These are phyloP conservation scores for Diutina ranongensis DNA, from an alignment of 1,139 yeast species.

Conservation along the genomic window DNA sequence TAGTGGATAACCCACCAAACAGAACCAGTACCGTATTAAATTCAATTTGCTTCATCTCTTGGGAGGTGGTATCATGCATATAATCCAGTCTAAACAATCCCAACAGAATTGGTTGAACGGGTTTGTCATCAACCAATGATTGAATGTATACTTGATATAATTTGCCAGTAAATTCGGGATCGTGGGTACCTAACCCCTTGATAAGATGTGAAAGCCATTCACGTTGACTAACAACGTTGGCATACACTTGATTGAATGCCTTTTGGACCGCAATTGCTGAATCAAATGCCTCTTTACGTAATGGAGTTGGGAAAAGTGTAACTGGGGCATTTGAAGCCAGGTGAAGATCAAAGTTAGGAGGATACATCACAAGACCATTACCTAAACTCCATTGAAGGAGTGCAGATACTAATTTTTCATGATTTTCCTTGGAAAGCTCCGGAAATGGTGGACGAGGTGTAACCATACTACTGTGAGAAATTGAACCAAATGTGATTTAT, in stretches of 20 bases:
- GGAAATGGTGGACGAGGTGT: conserved; percentile 17
- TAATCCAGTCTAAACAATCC: conserved; percentile 91
- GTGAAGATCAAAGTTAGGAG: conserved; percentile 36
- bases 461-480: background rate
- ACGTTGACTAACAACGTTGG: conserved; percentile 42
- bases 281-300: conserved; percentile 55
- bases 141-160: conserved; percentile 48
- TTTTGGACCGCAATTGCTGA: conserved; percentile 60
- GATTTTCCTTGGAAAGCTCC: conserved; percentile 17
- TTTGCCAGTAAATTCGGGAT: conserved; percentile 71
- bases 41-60: conserved; percentile 76
- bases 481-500: background rate
- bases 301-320: conserved; percentile 84
- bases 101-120: conserved; percentile 54
- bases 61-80: conserved; percentile 43
- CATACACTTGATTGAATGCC: conserved; percentile 63
- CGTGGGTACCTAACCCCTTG: conserved; percentile 44
- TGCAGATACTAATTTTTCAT: conserved; percentile 21
- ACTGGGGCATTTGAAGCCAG: conserved; percentile 69
- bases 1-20: conserved; percentile 80
- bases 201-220: conserved; percentile 55
- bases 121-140: conserved; percentile 37
- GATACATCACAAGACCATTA: conserved; percentile 73
- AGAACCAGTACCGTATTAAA: conserved; percentile 94
- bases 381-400: conserved; percentile 59